These are phyloP conservation scores for Gryganskiella cystojenkinii DNA, from an alignment of 192 early-diverging fungal genomes.

Conservation along the genomic window DNA sequence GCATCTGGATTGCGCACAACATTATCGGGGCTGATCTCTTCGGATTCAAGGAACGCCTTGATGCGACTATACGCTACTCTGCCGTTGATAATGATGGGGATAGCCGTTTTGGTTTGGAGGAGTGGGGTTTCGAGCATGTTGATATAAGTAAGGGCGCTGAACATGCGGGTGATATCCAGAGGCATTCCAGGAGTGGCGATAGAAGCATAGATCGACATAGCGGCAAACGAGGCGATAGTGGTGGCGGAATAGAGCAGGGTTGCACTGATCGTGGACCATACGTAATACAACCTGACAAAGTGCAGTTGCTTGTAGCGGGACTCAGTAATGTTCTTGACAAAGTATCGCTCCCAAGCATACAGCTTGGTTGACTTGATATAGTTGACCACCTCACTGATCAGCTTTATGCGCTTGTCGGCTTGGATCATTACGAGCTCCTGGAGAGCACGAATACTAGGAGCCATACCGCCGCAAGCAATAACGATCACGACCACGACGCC, in stretches of 20 bases:
- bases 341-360: conserved; percentile 80
- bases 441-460: conserved; percentile 57
- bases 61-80: conserved; percentile 73
- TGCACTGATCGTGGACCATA: conserved; percentile 50
- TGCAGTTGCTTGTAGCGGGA: conserved; percentile 63
- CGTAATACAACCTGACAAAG: conserved; percentile 64
- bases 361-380: conserved; percentile 85
- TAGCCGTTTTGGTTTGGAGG: conserved; percentile 67
- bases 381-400: conserved; percentile 77
- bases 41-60: conserved; percentile 67
- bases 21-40: conserved; percentile 71
- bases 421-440: conserved; percentile 73
- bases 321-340: conserved; percentile 56
- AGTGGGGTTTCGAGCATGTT: conserved; percentile 81
- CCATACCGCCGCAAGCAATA: conserved; percentile 66
- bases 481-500: conserved; percentile 74
- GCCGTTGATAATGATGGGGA: conserved; percentile 69
- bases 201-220: conserved; percentile 69
- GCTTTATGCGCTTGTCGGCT: conserved; percentile 72
- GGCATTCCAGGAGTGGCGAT: conserved; percentile 47
- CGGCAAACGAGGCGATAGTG: conserved; percentile 66
- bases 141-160: conserved; percentile 80
- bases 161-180: conserved; percentile 65
- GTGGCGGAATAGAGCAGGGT: conserved; percentile 3
- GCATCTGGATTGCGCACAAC: conserved; percentile 51